Conservation (phyloP, 768 basidiomycete species). For the Porphyrellus cyaneotinctus region DNA sequence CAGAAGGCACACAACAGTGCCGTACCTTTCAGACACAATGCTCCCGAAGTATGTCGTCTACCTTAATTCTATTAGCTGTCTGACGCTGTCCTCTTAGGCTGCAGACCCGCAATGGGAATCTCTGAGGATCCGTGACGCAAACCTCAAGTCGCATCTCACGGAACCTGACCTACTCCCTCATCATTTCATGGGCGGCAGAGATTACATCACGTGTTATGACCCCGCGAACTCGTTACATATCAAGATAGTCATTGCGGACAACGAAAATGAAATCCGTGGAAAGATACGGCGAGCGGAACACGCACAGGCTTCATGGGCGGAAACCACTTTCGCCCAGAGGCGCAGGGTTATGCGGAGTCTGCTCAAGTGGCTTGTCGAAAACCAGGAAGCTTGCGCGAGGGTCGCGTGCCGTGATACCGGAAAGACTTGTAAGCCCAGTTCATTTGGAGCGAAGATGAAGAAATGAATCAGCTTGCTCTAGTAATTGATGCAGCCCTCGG, state of each 20-base stretch:
- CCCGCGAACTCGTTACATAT: constrained; percentile 86
- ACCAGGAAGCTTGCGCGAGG: constrained; percentile 80
- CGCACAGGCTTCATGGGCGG: constrained; percentile 72
- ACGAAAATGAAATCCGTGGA: constrained; percentile 60
- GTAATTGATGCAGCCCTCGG: constrained; percentile 94
- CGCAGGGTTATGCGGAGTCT: constrained; percentile 81
- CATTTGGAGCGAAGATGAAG: not conserved
- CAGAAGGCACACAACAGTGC: constrained; percentile 71
- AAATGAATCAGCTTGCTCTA: constrained; percentile 30
- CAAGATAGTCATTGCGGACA: constrained; percentile 72
- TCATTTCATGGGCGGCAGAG: constrained; percentile 41
- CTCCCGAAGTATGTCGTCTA: constrained; percentile 50
- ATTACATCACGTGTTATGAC: constrained; percentile 89
- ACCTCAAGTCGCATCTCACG: constrained; percentile 60
- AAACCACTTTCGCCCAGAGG: constrained; percentile 74
- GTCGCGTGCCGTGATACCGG: constrained; percentile 93
- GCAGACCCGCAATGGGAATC: constrained; percentile 58
- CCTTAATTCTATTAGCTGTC: constrained; percentile 1
- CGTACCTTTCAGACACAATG: constrained; percentile 56
- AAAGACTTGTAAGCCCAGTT: constrained; percentile 71
- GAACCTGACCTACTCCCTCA: constrained; percentile 52
- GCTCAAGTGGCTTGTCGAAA: constrained; percentile 88
- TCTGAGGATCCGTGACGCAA: constrained; percentile 51
- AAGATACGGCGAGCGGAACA: constrained; percentile 63
- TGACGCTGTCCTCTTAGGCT: constrained; percentile 37